These are phyloP conservation scores for Metroxylon sagu DNA, from an alignment of 176 grass and related monocot genomes.

Conservation along the genomic window DNA sequence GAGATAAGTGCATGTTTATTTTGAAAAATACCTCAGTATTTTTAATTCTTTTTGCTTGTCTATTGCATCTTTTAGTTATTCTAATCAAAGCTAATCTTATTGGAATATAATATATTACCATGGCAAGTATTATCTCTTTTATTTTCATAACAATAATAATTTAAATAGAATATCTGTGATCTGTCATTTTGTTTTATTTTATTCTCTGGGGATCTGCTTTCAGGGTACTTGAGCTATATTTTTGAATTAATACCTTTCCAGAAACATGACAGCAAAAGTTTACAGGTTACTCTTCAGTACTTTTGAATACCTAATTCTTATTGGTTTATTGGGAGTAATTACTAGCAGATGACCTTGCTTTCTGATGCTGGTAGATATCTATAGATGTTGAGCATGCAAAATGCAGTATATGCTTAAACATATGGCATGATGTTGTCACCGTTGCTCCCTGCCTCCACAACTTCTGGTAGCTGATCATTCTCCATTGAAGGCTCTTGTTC, in stretches of 20 bases:
- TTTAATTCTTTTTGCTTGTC: background rate
- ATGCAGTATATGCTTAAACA: slow-evolving; percentile 96
- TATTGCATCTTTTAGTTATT: too few relatives aligned
- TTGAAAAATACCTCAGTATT: background rate
- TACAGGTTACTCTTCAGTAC: slow-evolving; percentile 33
- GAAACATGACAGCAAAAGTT: slow-evolving; percentile 37
- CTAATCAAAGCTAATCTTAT: too few relatives aligned
- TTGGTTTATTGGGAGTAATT: too few relatives aligned
- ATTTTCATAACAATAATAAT: too few relatives aligned
- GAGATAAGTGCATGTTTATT: background rate
- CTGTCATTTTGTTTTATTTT: background rate
- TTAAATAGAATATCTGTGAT: too few relatives aligned
- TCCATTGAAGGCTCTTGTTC: background rate
- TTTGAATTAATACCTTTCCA: slow-evolving; percentile 52
- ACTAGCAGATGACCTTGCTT: background rate
- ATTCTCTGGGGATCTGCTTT: background rate
- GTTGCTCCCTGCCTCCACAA: slow-evolving; percentile 94
- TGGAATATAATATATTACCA: too few relatives aligned
- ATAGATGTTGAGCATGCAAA: slow-evolving; percentile 90
- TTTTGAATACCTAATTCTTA: too few relatives aligned
- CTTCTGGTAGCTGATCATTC: slow-evolving; percentile 62
- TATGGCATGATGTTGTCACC: slow-evolving; percentile 99
- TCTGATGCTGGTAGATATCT: slow-evolving; percentile 44
- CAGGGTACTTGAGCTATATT: slow-evolving; percentile 62
- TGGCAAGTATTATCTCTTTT: too few relatives aligned